Base-by-base conservation (phyloP, 179 eudicot species). In the Heliamphora pulchella region DNA sequence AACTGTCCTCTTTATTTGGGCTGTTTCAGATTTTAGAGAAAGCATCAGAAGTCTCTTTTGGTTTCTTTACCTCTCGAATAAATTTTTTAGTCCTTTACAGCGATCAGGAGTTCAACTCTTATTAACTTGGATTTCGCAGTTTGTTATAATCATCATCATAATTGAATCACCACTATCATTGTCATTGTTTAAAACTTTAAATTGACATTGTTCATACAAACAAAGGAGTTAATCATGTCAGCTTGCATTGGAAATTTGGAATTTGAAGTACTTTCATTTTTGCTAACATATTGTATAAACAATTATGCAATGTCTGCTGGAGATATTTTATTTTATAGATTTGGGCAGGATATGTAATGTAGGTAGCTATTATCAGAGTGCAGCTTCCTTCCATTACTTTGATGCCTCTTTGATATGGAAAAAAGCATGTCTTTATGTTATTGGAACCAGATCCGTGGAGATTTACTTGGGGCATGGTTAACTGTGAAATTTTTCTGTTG, bases 401-500 rank as follows among this genome's bases (percentile, higher is more conserved):
- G 59, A 17, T 0, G 13, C 78, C 18, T 51, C 1, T 13, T 59
- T 59, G 18, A 59, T 17, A 59, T 1, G 13, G 68, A 64, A 20
- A 64, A 22, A 22, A 2, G 41, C 41, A 39, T 14, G 6, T 39
- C 5, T 50, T 39, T 55, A 13, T 72, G 62, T 73, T 3, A 51
- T 53, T 53, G 43, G 20, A 7, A 54, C 57, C 14, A 22, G 31
- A 76, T 77, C 47, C 20, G 58, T 13, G 6, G 57, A 50, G 48
- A 48, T 82, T 2, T 78, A 4, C 63, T 55, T 76, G 71, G 39
- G 31, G 41, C 53, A 50, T 69, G 20, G 43, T 63, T 17, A 15
- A 6, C 43, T 55, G 31, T 79, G 70, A 47, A 76, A 66, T 67
- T 75, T 78, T 20, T 41, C 14, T 77, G 78, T 80, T 78, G 72